A percentile compares a stretch with the other conserved stretches of the same genome.
Evolutionary conservation across 1,139 yeast species (phyloP).

Genomic region (Scheffersomyces quercinus): DNA sequence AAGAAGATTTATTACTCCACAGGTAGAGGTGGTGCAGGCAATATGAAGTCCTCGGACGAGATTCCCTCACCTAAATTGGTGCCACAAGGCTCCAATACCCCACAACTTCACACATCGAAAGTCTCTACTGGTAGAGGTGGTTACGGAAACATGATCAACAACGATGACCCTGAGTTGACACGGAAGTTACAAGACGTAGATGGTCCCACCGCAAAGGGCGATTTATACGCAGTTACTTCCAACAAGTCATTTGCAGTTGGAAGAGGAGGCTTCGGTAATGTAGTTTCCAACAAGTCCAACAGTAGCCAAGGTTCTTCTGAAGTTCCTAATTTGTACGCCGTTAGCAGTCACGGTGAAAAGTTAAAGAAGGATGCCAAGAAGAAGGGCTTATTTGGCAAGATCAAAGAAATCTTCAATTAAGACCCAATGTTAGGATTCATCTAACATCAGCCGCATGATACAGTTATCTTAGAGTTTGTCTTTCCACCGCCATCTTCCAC

Average conservation of each 20-base stretch:
- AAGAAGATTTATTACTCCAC: conserved; percentile 55
- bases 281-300: conserved; percentile 24
- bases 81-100: conserved; percentile 66
- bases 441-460: background rate
- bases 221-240: conserved; percentile 38
- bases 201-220: conserved; percentile 19
- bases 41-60: conserved; percentile 49
- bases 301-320: conserved; percentile 9
- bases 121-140: conserved; percentile 84
- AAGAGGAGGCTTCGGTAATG: conserved; percentile 54
- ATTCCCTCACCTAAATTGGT: conserved; percentile 55
- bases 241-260: conserved; percentile 44
- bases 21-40: conserved; percentile 84
- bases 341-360: conserved; percentile 15
- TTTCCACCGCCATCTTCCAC: no score
- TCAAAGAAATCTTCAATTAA: conserved; percentile 29
- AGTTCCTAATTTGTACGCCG: conserved; percentile 14
- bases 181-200: conserved; percentile 75
- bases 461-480: background rate
- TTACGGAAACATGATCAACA: conserved; percentile 72
- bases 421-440: conserved; percentile 2
- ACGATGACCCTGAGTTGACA: conserved; percentile 60
- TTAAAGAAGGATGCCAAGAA: conserved; percentile 16
- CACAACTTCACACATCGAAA: conserved; percentile 56
- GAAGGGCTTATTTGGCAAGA: conserved; percentile 32